Evolutionary conservation across 2,329 filamentous ascomycete genomes (phyloP).

Genomic region (Xylariomycetidae sp.): DNA sequence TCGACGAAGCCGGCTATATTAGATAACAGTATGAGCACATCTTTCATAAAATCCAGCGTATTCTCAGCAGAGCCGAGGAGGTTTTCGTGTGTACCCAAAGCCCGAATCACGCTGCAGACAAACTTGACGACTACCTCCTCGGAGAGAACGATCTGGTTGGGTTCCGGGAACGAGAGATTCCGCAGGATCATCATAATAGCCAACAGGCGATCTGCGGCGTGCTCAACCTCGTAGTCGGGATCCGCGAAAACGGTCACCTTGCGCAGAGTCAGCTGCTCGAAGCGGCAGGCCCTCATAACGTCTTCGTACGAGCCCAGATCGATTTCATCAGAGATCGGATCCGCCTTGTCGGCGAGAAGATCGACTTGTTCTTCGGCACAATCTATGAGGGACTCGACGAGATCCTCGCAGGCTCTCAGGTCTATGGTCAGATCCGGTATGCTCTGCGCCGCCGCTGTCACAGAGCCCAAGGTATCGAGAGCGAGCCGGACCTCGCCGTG

Average conservation of each 20-base stretch:
- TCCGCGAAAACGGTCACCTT: slow-evolving; percentile 72
- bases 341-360: slow-evolving; percentile 74
- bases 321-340: slow-evolving; percentile 82
- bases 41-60: slow-evolving; percentile 96
- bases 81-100: slow-evolving; percentile 84
- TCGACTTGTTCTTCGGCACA: slow-evolving; percentile 89
- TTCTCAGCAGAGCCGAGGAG: slow-evolving; percentile 77
- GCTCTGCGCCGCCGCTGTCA: slow-evolving; percentile 58
- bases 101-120: slow-evolving; percentile 75
- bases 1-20: slow-evolving; percentile 80
- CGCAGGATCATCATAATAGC: slow-evolving; percentile 89
- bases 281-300: slow-evolving; percentile 69
- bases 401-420: slow-evolving; percentile 74
- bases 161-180: slow-evolving; percentile 80
- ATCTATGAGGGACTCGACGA: slow-evolving; percentile 83
- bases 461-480: slow-evolving; percentile 72
- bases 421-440: slow-evolving; percentile 61
- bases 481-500: slow-evolving; percentile 86
- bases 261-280: slow-evolving; percentile 68
- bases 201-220: slow-evolving; percentile 79
- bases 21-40: slow-evolving; percentile 81
- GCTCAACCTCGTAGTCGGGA: slow-evolving; percentile 74
- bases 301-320: slow-evolving; percentile 84
- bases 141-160: slow-evolving; percentile 70
- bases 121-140: slow-evolving; percentile 77